Conservation (phyloP, 2,329 filamentous ascomycete genomes). For the Fonsecaea erecta region DNA sequence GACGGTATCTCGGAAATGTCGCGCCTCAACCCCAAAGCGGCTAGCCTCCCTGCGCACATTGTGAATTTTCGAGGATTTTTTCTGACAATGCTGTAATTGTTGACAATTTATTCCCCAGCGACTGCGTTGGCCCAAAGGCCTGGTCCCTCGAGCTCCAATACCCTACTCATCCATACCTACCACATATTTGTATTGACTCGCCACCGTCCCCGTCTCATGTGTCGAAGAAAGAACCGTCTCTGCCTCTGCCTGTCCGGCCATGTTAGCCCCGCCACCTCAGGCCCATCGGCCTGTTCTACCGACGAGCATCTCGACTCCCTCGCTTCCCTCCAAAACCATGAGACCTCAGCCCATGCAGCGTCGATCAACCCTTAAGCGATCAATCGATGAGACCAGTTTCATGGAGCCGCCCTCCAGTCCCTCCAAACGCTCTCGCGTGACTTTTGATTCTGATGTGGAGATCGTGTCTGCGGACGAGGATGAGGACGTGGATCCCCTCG, state of each 20-base stretch:
- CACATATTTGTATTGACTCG: neutral
- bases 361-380: conserved; percentile 36
- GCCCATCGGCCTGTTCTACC: conserved; percentile 32
- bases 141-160: neutral
- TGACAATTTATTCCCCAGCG: conserved; percentile 19
- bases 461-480: conserved; percentile 40
- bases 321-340: conserved; percentile 21
- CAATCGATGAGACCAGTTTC: conserved; percentile 35
- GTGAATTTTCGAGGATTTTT: conserved; percentile 24
- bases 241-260: conserved; percentile 19
- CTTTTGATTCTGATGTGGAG: conserved; percentile 48
- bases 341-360: conserved; percentile 26
- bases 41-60: conserved; percentile 29
- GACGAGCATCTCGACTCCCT: conserved; percentile 25
- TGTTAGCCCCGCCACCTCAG: conserved; percentile 33
- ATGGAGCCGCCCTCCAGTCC: conserved; percentile 40
- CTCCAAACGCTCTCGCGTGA: conserved; percentile 50
- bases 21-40: conserved; percentile 14
- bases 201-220: conserved; percentile 14
- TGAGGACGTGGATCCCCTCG: conserved; percentile 38
- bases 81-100: neutral
- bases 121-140: conserved; percentile 10
- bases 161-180: conserved; percentile 2
- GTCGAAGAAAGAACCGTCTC: neutral
- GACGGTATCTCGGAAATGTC: neutral